A percentile compares a stretch with the other conserved stretches of the same genome.
Evolutionary conservation across 2,329 filamentous ascomycete genomes (phyloP).

Genomic region (Ceratocystis harringtonii): DNA sequence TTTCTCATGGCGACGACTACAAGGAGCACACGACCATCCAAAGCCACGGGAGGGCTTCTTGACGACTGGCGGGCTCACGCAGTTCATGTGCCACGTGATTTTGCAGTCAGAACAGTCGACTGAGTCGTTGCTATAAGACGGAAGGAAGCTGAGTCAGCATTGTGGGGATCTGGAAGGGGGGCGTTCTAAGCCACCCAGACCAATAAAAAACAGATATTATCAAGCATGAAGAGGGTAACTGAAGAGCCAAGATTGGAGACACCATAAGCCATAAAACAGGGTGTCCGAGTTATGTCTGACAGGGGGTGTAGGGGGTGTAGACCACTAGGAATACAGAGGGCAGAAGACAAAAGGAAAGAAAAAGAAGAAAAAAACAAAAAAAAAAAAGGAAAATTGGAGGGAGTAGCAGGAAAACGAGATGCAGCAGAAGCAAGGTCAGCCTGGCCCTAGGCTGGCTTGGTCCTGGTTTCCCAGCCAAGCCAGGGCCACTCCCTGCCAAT

Average conservation of each 20-base stretch:
- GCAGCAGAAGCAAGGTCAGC: background rate
- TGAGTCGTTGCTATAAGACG: slow-evolving; percentile 57
- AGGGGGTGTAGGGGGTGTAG: background rate
- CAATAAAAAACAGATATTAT: background rate
- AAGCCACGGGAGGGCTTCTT: slow-evolving; percentile 97
- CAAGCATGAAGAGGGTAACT: background rate
- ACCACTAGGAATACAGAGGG: background rate
- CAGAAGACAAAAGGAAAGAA: background rate
- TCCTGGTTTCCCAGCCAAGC: no score
- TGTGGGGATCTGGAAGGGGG: background rate
- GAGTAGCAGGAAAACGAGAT: background rate
- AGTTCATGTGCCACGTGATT: slow-evolving; percentile 97
- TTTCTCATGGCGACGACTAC: slow-evolving; percentile 87
- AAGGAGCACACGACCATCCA: slow-evolving; percentile 93
- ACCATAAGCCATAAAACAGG: background rate
- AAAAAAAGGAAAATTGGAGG: background rate
- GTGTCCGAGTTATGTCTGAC: background rate
- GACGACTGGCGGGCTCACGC: slow-evolving; percentile 75
- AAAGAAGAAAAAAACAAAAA: no score
- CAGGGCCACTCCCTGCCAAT: background rate
- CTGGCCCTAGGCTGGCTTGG: background rate
- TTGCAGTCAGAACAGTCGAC: slow-evolving; percentile 93
- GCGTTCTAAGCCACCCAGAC: background rate
- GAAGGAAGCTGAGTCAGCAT: slow-evolving; percentile 14
- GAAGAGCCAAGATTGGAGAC: background rate